phyloP scores from a whole-genome alignment of 2,329 filamentous ascomycete species.

The Capronia americana region DNA sequence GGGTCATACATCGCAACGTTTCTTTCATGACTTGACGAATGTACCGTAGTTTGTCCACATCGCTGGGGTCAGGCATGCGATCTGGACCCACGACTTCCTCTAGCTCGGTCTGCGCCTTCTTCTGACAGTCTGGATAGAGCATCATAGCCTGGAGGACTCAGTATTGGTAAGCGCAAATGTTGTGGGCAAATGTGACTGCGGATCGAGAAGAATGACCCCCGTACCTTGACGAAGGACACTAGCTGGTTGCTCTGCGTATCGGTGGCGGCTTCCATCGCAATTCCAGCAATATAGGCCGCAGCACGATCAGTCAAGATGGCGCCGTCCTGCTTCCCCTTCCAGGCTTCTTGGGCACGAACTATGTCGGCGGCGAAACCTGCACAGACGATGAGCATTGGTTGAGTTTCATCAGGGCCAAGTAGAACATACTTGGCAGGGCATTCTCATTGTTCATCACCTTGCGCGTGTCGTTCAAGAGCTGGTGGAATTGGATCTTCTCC shows the following conservation, averaged over 20 bases:
- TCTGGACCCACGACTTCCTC: slow-evolving; percentile 53
- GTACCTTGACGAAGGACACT: slow-evolving; percentile 51
- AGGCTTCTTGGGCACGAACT: slow-evolving; percentile 24
- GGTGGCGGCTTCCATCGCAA: slow-evolving; percentile 49
- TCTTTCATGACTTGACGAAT: slow-evolving; percentile 63
- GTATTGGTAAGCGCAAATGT: slow-evolving; percentile 3
- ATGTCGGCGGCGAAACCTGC: slow-evolving; percentile 23
- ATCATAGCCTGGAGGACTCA: slow-evolving; percentile 52
- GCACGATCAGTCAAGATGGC: slow-evolving; percentile 31
- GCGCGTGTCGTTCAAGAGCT: slow-evolving; percentile 15
- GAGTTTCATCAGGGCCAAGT: background rate
- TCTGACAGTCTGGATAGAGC: slow-evolving; percentile 55
- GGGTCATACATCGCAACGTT: slow-evolving; percentile 55
- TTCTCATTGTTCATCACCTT: background rate
- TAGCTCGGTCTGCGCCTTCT: slow-evolving; percentile 55
- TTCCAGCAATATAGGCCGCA: slow-evolving; percentile 44
- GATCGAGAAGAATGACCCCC: background rate
- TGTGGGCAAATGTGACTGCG: background rate
- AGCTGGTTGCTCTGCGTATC: slow-evolving; percentile 59
- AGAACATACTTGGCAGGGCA: slow-evolving; percentile 7
- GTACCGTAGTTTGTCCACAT: slow-evolving; percentile 60
- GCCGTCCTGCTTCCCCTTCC: slow-evolving; percentile 32
- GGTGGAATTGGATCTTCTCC: slow-evolving; percentile 19
- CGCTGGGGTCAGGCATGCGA: slow-evolving; percentile 57
- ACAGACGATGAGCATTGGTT: background rate